These are phyloP conservation scores for Colletotrichum falcatum DNA, from an alignment of 2,329 filamentous ascomycete genomes.

Conservation along the genomic window DNA sequence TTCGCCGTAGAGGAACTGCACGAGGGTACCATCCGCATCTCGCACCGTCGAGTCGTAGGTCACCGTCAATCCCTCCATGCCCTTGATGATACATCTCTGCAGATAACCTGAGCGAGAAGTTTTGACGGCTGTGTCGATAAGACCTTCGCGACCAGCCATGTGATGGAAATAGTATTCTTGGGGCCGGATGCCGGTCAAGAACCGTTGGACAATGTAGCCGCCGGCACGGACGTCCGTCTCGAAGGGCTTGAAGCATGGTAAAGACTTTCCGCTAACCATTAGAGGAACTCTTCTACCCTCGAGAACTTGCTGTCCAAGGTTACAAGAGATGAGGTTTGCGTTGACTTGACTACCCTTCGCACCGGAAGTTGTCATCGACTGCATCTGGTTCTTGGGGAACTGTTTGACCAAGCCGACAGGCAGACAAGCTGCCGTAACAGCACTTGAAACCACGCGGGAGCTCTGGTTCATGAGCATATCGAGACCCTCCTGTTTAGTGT, in stretches of 20 bases:
- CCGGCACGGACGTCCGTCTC: constrained; percentile 91
- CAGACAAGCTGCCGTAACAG: constrained; percentile 82
- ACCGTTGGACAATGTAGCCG: constrained; percentile 94
- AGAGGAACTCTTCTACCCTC: constrained; percentile 94
- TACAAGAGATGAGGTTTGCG: constrained; percentile 97
- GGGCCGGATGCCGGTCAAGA: constrained; percentile 96
- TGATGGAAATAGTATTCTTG: constrained; percentile 99
- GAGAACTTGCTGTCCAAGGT: constrained; percentile 94
- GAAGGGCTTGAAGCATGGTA: constrained; percentile 93
- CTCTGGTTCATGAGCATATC: constrained; percentile 86
- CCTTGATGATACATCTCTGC: constrained; percentile 97
- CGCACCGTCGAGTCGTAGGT: constrained; percentile 95
- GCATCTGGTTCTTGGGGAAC: constrained; percentile 98
- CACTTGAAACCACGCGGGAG: constrained; percentile 78
- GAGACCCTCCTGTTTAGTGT: constrained; percentile 89
- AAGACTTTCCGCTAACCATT: constrained; percentile 97
- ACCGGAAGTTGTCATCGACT: constrained; percentile 96
- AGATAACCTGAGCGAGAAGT: constrained; percentile 97
- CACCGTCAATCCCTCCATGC: constrained; percentile 94
- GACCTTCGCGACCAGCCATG: constrained; percentile 97
- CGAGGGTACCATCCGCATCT: constrained; percentile 90
- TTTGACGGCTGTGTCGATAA: constrained; percentile 99
- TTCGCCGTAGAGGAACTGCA: constrained; percentile 97
- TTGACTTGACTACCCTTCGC: constrained; percentile 95
- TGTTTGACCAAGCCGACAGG: constrained; percentile 87